These are phyloP conservation scores for Aureobasidium mangrovei DNA, from an alignment of 2,329 filamentous ascomycete species.

Conservation along the genomic window DNA sequence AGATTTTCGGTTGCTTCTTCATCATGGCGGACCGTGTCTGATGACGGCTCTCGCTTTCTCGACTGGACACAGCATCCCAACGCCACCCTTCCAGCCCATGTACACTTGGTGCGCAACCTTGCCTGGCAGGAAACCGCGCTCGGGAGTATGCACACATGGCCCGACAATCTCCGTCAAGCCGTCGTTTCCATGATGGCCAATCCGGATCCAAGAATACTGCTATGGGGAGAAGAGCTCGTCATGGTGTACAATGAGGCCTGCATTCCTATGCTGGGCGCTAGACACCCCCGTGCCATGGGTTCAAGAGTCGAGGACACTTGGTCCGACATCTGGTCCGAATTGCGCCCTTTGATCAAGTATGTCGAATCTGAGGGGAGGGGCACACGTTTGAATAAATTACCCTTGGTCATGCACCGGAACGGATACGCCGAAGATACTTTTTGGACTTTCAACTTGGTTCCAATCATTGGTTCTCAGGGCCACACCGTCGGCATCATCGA, in stretches of 20 bases:
- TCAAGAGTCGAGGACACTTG: conserved; percentile 17
- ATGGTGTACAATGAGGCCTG: conserved; percentile 32
- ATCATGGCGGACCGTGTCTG: conserved; percentile 11
- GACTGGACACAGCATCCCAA: conserved; percentile 1
- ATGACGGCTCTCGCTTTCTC: conserved; percentile 3
- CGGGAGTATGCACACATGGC: conserved; percentile 24
- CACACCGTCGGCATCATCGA: conserved; percentile 13
- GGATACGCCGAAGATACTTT: conserved; percentile 25
- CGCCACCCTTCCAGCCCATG: conserved; percentile 4
- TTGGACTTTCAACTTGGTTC: conserved; percentile 24
- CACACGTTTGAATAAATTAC: conserved; percentile 17
- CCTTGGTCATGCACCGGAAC: conserved; percentile 21
- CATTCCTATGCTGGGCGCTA: conserved; percentile 24
- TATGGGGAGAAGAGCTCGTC: conserved; percentile 25
- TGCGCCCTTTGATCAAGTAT: conserved; percentile 13
- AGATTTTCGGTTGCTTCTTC: conserved; percentile 1
- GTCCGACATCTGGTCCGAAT: conserved; percentile 13
- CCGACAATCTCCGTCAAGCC: conserved; percentile 19
- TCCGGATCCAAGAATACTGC: conserved; percentile 23
- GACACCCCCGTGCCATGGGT: conserved; percentile 21
- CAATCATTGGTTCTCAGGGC: conserved; percentile 18
- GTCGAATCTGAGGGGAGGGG: conserved; percentile 21
- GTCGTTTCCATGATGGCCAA: conserved; percentile 24
- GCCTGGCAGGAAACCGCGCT: conserved; percentile 24
- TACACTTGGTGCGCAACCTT: conserved; percentile 20